phyloP scores from a whole-genome alignment of 23 red algal genomes.

The Agarophyton chilense region DNA sequence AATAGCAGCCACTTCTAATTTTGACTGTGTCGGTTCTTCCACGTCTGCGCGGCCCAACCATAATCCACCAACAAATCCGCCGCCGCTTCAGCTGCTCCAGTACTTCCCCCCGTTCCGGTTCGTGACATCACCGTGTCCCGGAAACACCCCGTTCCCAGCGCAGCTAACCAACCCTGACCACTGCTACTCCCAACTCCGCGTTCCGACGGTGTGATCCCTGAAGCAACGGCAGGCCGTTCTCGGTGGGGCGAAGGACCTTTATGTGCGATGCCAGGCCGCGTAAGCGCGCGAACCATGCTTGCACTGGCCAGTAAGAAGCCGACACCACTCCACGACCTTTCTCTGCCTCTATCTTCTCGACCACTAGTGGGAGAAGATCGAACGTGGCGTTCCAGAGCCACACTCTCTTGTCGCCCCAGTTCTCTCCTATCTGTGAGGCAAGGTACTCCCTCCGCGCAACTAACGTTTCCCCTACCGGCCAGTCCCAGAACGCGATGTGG shows the following conservation, averaged over 20 bases:
- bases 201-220: too few species aligned
- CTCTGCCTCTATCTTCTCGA: not conserved
- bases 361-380: not conserved
- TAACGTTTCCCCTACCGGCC: not conserved
- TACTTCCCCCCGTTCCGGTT: not conserved
- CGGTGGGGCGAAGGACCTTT: too few species aligned
- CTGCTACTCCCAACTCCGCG: too few species aligned
- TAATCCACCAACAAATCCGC: not conserved
- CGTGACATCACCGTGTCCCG: not conserved
- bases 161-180: not conserved
- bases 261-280: too few species aligned
- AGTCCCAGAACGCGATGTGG: not conserved
- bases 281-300: conserved; percentile 23
- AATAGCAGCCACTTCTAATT: not conserved
- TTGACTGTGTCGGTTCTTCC: not conserved
- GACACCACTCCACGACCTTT: not conserved
- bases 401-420: not conserved
- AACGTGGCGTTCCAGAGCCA: not conserved
- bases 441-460: not conserved
- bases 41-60: not conserved
- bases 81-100: conserved; percentile 25
- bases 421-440: not conserved
- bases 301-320: not conserved
- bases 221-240: too few species aligned
- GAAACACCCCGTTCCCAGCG: not conserved